Conservation (phyloP, 2,329 filamentous ascomycete species). For the Aspergillus versicolor region DNA sequence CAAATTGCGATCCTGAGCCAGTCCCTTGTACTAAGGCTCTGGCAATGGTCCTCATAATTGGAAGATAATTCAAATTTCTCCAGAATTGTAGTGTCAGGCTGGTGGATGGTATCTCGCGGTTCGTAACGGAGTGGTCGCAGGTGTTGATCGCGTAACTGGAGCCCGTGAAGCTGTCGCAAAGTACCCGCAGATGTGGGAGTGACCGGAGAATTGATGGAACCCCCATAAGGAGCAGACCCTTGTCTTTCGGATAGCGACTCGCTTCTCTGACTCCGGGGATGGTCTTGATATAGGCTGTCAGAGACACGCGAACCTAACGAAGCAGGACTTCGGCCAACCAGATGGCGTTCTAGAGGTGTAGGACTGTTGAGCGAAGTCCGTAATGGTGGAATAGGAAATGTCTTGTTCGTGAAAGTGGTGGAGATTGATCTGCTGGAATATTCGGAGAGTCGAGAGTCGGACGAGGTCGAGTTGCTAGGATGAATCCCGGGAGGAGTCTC, state of each 20-base stretch:
- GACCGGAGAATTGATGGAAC: constrained; percentile 12
- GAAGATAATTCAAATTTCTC: constrained; percentile 21
- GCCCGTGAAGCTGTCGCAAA: constrained; percentile 27
- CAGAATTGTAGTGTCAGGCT: constrained; percentile 21
- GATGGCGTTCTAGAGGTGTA: neutral
- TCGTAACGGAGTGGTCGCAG: constrained; percentile 28
- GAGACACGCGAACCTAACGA: neutral
- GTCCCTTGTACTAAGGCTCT: constrained; percentile 25
- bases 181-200: constrained; percentile 20
- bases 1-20: constrained; percentile 33
- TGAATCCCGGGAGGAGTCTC: neutral
- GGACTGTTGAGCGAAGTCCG: neutral
- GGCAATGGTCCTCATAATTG: constrained; percentile 22
- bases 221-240: neutral
- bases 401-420: constrained; percentile 7
- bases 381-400: constrained; percentile 9
- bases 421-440: constrained; percentile 18
- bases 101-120: constrained; percentile 25
- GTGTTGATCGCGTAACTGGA: constrained; percentile 25
- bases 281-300: neutral
- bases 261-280: constrained; percentile 3
- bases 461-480: constrained; percentile 18
- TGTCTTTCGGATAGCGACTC: constrained; percentile 2
- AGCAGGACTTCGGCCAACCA: neutral
- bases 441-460: constrained; percentile 19